phyloP scores from a whole-genome alignment of 371 early-diverging fungal genomes.

The Circinella umbellata region DNA sequence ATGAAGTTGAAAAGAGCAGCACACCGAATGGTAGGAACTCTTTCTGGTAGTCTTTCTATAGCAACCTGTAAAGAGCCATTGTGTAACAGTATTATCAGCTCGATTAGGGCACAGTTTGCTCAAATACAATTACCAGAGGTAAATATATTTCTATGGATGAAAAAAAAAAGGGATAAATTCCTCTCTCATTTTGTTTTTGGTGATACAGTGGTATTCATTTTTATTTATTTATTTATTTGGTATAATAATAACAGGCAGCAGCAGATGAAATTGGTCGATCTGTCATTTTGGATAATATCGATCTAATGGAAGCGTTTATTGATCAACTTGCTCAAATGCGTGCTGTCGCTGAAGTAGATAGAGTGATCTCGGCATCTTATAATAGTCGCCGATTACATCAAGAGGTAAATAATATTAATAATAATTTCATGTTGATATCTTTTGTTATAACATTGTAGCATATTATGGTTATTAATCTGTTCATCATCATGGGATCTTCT shows the following conservation, averaged over 20 bases:
- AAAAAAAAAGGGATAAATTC: too few species aligned
- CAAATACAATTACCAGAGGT: conserved; percentile 84
- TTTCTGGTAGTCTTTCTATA: conserved; percentile 81
- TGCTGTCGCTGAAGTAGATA: conserved; percentile 85
- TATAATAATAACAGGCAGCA: conserved; percentile 18
- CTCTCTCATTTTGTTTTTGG: too few species aligned
- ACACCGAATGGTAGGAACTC: conserved; percentile 89
- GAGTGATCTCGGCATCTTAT: conserved; percentile 72
- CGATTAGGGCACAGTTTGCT: conserved; percentile 74
- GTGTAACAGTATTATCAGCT: conserved; percentile 76
- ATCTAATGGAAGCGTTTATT: conserved; percentile 87
- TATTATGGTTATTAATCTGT: neutral
- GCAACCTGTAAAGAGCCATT: conserved; percentile 95
- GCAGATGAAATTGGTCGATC: conserved; percentile 83
- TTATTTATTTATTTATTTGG: neutral
- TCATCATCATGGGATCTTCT: neutral
- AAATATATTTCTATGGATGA: neutral
- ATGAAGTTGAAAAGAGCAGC: conserved; percentile 88
- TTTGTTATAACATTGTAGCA: neutral
- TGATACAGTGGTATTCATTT: too few species aligned
- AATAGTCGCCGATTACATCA: conserved; percentile 79
- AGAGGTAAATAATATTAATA: conserved; percentile 59
- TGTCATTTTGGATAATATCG: conserved; percentile 88
- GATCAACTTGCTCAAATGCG: conserved; percentile 92
- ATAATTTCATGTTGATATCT: neutral